These are phyloP conservation scores for Bipolaris bicolor DNA, from an alignment of 2,329 filamentous ascomycete species.

Conservation along the genomic window DNA sequence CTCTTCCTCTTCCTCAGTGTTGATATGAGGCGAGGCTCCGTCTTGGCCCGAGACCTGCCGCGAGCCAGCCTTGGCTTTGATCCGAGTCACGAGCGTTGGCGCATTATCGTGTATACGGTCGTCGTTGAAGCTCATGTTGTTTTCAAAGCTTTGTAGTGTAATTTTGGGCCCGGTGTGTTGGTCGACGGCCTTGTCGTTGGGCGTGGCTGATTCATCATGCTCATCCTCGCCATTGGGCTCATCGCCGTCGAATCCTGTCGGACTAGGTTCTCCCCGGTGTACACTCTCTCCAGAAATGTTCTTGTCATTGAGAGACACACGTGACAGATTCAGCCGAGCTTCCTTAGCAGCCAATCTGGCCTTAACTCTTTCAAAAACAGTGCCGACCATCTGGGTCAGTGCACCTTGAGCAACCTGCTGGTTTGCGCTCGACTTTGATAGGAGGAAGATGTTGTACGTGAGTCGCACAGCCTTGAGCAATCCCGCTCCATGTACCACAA, in stretches of 20 bases:
- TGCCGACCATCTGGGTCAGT: constrained; percentile 97
- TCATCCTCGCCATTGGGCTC: constrained; percentile 47
- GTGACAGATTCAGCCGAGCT: constrained; percentile 65
- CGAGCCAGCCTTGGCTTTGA: constrained; percentile 55
- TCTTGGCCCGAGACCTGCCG: constrained; percentile 54
- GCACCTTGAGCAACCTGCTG: constrained; percentile 98
- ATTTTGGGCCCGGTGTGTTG: constrained; percentile 63
- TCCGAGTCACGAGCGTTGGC: constrained; percentile 69
- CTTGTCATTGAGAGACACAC: constrained; percentile 50
- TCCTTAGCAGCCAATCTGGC: constrained; percentile 86
- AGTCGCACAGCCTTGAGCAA: constrained; percentile 95
- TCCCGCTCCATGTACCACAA: constrained; percentile 95
- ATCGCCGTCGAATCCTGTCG: constrained; percentile 32
- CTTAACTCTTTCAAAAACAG: constrained; percentile 95
- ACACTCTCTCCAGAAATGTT: constrained; percentile 43
- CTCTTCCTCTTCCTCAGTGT: constrained; percentile 71
- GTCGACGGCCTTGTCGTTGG: constrained; percentile 53
- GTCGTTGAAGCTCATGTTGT: constrained; percentile 69
- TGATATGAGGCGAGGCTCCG: constrained; percentile 55
- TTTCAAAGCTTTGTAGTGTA: constrained; percentile 72
- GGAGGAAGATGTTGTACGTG: constrained; percentile 98
- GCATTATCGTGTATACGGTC: constrained; percentile 70
- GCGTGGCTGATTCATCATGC: constrained; percentile 44
- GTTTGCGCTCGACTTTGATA: constrained; percentile 91
- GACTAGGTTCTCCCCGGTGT: constrained; percentile 35